Evolutionary conservation across 2,329 filamentous ascomycete genomes (phyloP).

Genomic region (Coniella lustricola): DNA sequence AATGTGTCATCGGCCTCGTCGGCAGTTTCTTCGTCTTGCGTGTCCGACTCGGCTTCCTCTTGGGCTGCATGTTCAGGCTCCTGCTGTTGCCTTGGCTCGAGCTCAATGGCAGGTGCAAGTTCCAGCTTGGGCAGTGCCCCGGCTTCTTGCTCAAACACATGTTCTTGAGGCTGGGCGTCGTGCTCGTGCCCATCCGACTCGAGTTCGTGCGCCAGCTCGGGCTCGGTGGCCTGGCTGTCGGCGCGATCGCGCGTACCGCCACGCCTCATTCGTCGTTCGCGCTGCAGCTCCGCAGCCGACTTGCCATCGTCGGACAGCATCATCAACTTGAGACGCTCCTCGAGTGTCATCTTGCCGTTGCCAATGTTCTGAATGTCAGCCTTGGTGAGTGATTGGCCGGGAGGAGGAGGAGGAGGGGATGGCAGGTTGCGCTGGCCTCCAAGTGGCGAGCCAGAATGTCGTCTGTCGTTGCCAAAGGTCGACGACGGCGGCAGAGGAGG

Average conservation of each 20-base stretch:
- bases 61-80: too few relatives aligned
- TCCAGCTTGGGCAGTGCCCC: slow-evolving; percentile 39
- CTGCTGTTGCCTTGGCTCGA: too few relatives aligned
- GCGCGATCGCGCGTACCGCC: slow-evolving; percentile 40
- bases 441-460: slow-evolving; percentile 51
- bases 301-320: slow-evolving; percentile 69
- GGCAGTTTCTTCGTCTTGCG: slow-evolving; percentile 31
- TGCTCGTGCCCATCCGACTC: slow-evolving; percentile 29
- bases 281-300: slow-evolving; percentile 56
- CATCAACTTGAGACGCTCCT: slow-evolving; percentile 82
- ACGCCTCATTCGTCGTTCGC: slow-evolving; percentile 62
- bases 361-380: slow-evolving; percentile 69
- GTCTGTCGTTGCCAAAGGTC: slow-evolving; percentile 39
- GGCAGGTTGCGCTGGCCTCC: slow-evolving; percentile 63
- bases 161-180: slow-evolving; percentile 18
- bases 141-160: slow-evolving; percentile 4
- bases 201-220: slow-evolving; percentile 25
- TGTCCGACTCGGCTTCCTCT: slow-evolving; percentile 14
- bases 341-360: slow-evolving; percentile 70
- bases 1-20: slow-evolving; percentile 53
- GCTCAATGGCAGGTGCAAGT: slow-evolving; percentile 32
- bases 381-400: slow-evolving; percentile 58
- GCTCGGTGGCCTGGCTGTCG: slow-evolving; percentile 37
- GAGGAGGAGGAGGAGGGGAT: slow-evolving; percentile 66
- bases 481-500: slow-evolving; percentile 63